These are phyloP conservation scores for Russula griseocarnosa DNA, from an alignment of 768 basidiomycete genomes.

Conservation along the genomic window DNA sequence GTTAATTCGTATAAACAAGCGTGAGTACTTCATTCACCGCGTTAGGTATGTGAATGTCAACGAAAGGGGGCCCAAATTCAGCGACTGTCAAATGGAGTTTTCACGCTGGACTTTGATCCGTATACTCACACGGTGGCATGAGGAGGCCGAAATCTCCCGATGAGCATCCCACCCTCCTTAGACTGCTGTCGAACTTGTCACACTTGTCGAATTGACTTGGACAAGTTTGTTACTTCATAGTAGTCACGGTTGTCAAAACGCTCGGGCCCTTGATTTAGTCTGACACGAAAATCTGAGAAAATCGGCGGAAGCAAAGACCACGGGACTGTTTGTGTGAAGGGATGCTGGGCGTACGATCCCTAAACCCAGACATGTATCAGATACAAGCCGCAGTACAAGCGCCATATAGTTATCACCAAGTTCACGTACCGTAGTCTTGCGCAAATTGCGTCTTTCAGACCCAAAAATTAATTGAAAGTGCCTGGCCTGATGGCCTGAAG, in stretches of 20 bases:
- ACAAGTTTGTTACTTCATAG: background rate
- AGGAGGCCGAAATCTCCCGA: background rate
- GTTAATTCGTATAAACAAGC: background rate
- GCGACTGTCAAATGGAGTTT: background rate
- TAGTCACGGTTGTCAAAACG: background rate
- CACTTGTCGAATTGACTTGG: background rate
- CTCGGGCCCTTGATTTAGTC: background rate
- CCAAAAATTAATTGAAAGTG: too few species aligned
- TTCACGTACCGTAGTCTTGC: too few species aligned
- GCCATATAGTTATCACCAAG: too few species aligned
- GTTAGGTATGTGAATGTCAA: constrained; percentile 8
- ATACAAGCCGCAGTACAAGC: too few species aligned
- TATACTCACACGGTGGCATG: background rate
- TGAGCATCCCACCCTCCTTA: background rate
- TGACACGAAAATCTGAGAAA: background rate
- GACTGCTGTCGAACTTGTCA: background rate
- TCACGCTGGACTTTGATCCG: background rate
- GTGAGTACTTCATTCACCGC: background rate
- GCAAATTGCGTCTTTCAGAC: too few species aligned
- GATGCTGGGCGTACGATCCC: background rate
- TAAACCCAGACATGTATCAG: background rate
- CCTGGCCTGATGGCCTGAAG: too few species aligned
- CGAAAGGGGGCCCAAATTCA: too few species aligned
- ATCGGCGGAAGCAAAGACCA: background rate
- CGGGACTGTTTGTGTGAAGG: background rate